Conservation (phyloP, 2,329 filamentous ascomycete species). For the Alternaria consortialis region DNA sequence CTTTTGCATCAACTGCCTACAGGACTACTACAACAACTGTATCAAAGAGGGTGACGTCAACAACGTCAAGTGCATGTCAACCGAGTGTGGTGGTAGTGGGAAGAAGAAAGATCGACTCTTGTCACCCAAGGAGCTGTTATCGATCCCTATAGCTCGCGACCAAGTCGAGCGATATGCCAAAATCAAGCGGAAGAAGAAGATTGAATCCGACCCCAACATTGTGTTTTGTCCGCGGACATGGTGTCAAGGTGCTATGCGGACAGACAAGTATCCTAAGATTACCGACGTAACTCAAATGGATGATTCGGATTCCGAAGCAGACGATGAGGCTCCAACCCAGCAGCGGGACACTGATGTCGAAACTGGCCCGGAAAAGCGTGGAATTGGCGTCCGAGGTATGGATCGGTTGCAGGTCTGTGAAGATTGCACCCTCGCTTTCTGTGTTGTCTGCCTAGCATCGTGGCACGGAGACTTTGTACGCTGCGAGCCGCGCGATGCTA, state of each 20-base stretch:
- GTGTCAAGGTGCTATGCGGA: conserved; percentile 87
- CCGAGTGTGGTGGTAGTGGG: conserved; percentile 65
- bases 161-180: conserved; percentile 85
- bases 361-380: conserved; percentile 34
- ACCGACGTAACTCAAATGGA: conserved; percentile 51
- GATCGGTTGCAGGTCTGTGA: conserved; percentile 86
- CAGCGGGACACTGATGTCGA: conserved; percentile 16
- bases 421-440: conserved; percentile 79
- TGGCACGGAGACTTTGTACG: conserved; percentile 94
- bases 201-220: conserved; percentile 90
- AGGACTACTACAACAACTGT: conserved; percentile 88
- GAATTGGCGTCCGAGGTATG: conserved; percentile 56
- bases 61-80: conserved; percentile 80
- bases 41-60: conserved; percentile 86
- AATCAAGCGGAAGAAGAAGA: conserved; percentile 89
- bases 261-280: conserved; percentile 59
- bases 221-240: conserved; percentile 91
- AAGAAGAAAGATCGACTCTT: conserved; percentile 68
- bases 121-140: conserved; percentile 80
- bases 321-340: conserved; percentile 22
- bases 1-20: conserved; percentile 87
- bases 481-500: conserved; percentile 69
- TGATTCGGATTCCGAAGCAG: conserved; percentile 53
- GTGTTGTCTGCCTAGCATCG: conserved; percentile 74
- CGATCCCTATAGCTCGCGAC: conserved; percentile 64